Evolutionary conservation across 805 yeast species (phyloP).

Genomic region (Teunomyces barrocoloradensis): DNA sequence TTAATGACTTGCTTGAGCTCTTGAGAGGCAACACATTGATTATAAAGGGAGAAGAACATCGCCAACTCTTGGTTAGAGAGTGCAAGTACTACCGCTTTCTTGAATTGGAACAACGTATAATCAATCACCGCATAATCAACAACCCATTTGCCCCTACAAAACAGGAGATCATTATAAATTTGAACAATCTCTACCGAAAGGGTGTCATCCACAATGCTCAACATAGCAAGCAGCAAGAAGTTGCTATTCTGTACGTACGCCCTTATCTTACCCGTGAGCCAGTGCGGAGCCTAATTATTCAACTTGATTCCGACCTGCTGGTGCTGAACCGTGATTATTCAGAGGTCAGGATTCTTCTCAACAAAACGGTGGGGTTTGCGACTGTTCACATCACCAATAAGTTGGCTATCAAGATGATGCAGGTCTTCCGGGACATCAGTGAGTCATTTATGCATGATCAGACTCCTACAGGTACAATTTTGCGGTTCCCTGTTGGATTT

Average conservation of each 20-base stretch:
- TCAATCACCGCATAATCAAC: conserved; percentile 47
- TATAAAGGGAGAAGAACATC: conserved; percentile 51
- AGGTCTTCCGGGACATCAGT: conserved; percentile 21
- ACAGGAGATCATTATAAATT: conserved; percentile 57
- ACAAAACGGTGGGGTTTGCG: conserved; percentile 22
- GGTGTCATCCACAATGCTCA: conserved; percentile 30
- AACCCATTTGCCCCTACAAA: conserved; percentile 47
- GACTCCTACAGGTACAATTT: conserved; percentile 13
- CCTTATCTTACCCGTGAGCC: conserved; percentile 36
- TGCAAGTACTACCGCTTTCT: conserved; percentile 74
- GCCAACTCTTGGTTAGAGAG: conserved; percentile 60
- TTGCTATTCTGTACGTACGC: conserved; percentile 27
- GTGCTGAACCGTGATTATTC: conserved; percentile 14
- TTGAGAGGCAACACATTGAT: conserved; percentile 54
- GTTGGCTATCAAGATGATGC: conserved; percentile 20
- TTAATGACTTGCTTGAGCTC: conserved; percentile 51
- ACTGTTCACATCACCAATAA: conserved; percentile 25
- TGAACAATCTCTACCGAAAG: conserved; percentile 44
- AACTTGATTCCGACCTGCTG: conserved; percentile 21
- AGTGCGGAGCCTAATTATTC: conserved; percentile 27
- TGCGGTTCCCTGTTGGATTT: conserved; percentile 24
- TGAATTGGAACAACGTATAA: conserved; percentile 68
- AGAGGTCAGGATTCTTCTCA: conserved; percentile 32
- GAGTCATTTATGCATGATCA: conserved; percentile 17
- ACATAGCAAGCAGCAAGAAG: conserved; percentile 16